Base-by-base conservation (phyloP, 2,329 filamentous ascomycete genomes). In the Hymenotorrendiella dingleyae region DNA sequence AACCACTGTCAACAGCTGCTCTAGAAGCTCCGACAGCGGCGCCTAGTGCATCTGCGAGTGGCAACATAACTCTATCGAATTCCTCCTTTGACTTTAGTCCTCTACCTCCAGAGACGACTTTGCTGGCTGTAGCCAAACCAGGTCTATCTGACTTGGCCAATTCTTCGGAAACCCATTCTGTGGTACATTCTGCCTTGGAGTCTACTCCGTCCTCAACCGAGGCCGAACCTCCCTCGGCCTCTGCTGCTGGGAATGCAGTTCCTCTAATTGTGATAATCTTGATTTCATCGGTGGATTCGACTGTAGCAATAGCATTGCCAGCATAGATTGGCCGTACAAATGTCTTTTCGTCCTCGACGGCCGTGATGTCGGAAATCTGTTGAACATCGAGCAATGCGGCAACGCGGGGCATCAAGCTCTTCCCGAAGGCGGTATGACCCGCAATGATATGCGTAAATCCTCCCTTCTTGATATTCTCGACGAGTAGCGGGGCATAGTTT, bases 11-110 rank as follows among this genome's bases (percentile, higher is more conserved):
- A 29, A 98, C 93, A 8, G 93, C 93, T 14, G 93, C 93, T 58
- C 93, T 82, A 39, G 88, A 95, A 21, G 93, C 93, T 58, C 93
- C 93, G 48, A 98, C 89, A 4, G 93, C 93, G n/a, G 93, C 93
- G 33, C 90, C 91, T 3, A 98, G 74, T 1, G 88, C 80, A 65
- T 98, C 93, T 1, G 93, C 93, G 42, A 98, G 76, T 32, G 93
- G 91, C 43, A 89, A 73, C 76, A 98, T 97, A 42, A 98, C 66
- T 56, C 77, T 82, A 69, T 98, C 90, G 61, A 98, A 98, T 42
- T 97, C 90, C 65, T 95, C 88, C 74, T 96, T 97, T 12, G 91
- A 96, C 73, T 97, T 98, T 56, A 98, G 73, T 32, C 91, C 93
- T 56, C 93, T 83, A 6, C 93, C 93, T 53, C 93, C 93, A 7